phyloP scores from a whole-genome alignment of 179 eudicot genomes.

The Vitellaria paradoxa region DNA sequence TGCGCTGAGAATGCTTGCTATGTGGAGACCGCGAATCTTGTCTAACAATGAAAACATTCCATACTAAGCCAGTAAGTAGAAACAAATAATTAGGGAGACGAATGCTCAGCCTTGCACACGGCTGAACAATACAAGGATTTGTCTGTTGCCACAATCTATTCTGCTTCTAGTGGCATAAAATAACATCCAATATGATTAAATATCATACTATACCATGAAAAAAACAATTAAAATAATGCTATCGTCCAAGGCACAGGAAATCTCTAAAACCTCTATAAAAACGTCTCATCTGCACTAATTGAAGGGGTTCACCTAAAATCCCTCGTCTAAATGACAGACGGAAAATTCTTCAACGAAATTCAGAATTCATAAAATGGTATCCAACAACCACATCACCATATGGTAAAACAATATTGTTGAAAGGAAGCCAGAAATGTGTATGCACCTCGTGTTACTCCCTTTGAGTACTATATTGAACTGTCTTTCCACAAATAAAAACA shows the following conservation, averaged over 20 bases:
- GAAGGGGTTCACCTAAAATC: neutral
- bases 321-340: neutral
- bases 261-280: neutral
- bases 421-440: neutral
- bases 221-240: neutral
- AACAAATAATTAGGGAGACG: conserved; percentile 24
- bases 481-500: neutral
- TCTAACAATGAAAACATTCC: conserved; percentile 81
- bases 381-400: neutral
- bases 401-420: neutral
- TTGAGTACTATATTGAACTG: neutral
- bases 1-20: conserved; percentile 93
- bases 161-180: conserved; percentile 7
- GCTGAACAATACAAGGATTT: conserved; percentile 13
- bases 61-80: conserved; percentile 73
- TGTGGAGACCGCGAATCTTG: conserved; percentile 89
- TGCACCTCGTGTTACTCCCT: neutral
- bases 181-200: neutral
- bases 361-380: neutral
- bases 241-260: neutral
- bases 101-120: conserved; percentile 28
- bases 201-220: neutral
- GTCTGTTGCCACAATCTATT: neutral
- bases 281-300: neutral
- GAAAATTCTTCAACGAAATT: neutral